Conservation (phyloP, 768 basidiomycete genomes). For the Lactarius quietus region DNA sequence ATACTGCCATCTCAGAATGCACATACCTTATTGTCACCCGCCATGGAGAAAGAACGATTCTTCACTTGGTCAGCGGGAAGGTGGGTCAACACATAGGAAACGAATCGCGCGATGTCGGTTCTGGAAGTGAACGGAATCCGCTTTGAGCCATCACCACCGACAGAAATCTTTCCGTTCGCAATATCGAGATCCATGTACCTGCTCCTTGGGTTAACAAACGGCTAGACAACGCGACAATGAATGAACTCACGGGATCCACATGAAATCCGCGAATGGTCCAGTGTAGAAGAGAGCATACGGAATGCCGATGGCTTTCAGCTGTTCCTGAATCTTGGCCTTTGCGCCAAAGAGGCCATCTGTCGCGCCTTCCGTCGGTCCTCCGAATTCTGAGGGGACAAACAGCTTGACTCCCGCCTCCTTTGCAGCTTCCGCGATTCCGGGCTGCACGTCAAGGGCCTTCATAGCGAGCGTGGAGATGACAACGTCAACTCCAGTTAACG, state of each 20-base stretch:
- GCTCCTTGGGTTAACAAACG: neutral
- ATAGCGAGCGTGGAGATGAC: conserved; percentile 24
- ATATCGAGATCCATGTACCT: conserved; percentile 17
- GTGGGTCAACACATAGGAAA: conserved; percentile 23
- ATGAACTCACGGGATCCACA: conserved; percentile 9
- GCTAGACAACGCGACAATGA: neutral
- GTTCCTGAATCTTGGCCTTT: conserved; percentile 3
- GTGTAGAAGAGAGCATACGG: conserved; percentile 26
- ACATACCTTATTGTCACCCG: conserved; percentile 19
- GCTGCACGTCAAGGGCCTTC: neutral
- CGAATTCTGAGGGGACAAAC: conserved; percentile 23
- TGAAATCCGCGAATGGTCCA: conserved; percentile 19
- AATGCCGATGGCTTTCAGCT: conserved; percentile 18
- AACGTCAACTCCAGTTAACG: conserved; percentile 16
- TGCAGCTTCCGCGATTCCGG: conserved; percentile 12
- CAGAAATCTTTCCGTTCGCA: conserved; percentile 16
- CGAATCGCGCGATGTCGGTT: conserved; percentile 22
- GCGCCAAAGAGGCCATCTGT: conserved; percentile 11
- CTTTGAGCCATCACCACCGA: conserved; percentile 24
- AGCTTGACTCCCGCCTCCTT: conserved; percentile 17
- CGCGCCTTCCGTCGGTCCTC: conserved; percentile 12
- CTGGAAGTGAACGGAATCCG: conserved; percentile 24
- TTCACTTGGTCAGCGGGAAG: conserved; percentile 19
- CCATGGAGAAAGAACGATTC: conserved; percentile 10
- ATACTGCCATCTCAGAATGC: too few relatives aligned